These are phyloP conservation scores for Silene noctiflora DNA, from an alignment of 179 eudicot genomes.

Conservation along the genomic window DNA sequence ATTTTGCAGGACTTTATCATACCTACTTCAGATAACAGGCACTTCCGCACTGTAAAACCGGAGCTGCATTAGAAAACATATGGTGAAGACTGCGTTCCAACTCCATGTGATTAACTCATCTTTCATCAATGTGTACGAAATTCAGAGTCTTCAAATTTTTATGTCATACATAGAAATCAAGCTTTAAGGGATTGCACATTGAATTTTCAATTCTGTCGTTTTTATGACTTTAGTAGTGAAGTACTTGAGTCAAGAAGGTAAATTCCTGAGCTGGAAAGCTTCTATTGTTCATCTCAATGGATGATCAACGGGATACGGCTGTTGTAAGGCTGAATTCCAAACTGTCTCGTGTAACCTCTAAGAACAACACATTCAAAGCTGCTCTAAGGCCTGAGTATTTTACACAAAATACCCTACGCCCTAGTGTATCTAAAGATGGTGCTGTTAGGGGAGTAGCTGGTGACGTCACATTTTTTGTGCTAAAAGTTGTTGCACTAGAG, in stretches of 20 bases:
- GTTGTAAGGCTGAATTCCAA: conserved; percentile 28
- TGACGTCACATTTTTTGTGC: conserved; percentile 56
- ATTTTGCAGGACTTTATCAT: conserved; percentile 7
- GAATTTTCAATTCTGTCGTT: background rate
- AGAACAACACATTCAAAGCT: conserved; percentile 31
- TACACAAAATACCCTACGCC: conserved; percentile 26
- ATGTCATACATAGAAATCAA: background rate
- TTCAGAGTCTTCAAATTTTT: no score
- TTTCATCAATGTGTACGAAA: background rate
- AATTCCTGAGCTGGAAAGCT: background rate
- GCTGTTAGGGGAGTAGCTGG: conserved; percentile 38
- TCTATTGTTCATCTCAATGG: conserved; percentile 9
- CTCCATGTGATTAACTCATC: background rate
- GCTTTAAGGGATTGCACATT: background rate
- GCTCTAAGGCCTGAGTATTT: conserved; percentile 32
- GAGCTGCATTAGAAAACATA: conserved; percentile 2
- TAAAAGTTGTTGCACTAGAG: conserved; percentile 76
- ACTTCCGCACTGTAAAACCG: background rate
- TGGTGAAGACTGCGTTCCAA: conserved; percentile 5
- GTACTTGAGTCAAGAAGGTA: background rate
- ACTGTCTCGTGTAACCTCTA: conserved; percentile 28
- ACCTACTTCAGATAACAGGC: no score
- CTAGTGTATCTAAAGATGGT: conserved; percentile 31
- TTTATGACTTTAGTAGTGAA: background rate
- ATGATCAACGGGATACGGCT: conserved; percentile 21